phyloP scores from a whole-genome alignment of 2,329 filamentous ascomycete genomes.

The Botrytis sinoallii region DNA sequence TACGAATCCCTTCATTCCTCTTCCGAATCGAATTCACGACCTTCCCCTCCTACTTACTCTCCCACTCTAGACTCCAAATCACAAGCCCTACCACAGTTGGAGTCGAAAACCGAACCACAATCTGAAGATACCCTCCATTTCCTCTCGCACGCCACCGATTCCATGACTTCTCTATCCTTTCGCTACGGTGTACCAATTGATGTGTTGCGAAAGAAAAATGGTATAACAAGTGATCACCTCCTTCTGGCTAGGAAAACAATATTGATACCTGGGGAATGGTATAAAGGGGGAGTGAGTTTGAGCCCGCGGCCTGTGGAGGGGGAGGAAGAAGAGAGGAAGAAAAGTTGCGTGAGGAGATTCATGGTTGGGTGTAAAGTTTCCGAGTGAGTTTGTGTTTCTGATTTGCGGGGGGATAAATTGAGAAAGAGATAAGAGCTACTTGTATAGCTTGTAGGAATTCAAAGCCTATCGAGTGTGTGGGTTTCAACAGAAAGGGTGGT shows the following conservation, averaged over 20 bases:
- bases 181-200: slow-evolving; percentile 66
- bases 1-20: background rate
- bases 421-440: background rate
- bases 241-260: slow-evolving; percentile 66
- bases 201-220: slow-evolving; percentile 64
- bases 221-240: slow-evolving; percentile 68
- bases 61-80: slow-evolving; percentile 41
- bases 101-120: slow-evolving; percentile 27
- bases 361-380: slow-evolving; percentile 76
- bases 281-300: slow-evolving; percentile 63
- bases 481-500: background rate
- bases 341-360: slow-evolving; percentile 68
- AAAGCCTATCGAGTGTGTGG: background rate
- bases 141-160: slow-evolving; percentile 66
- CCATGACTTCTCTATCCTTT: slow-evolving; percentile 64
- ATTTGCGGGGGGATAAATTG: background rate
- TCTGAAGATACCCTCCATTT: slow-evolving; percentile 71
- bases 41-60: slow-evolving; percentile 27
- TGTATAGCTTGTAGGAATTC: background rate
- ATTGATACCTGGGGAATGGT: slow-evolving; percentile 68
- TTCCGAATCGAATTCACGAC: slow-evolving; percentile 6
- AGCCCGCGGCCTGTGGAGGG: slow-evolving; percentile 70
- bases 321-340: slow-evolving; percentile 70
- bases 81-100: slow-evolving; percentile 10
- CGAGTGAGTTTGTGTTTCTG: slow-evolving; percentile 54